Evolutionary conservation across 2,329 filamentous ascomycete genomes (phyloP), one percentile per base, ranked within the genome.

Genomic region (Scedosporium apiospermum): DNA sequence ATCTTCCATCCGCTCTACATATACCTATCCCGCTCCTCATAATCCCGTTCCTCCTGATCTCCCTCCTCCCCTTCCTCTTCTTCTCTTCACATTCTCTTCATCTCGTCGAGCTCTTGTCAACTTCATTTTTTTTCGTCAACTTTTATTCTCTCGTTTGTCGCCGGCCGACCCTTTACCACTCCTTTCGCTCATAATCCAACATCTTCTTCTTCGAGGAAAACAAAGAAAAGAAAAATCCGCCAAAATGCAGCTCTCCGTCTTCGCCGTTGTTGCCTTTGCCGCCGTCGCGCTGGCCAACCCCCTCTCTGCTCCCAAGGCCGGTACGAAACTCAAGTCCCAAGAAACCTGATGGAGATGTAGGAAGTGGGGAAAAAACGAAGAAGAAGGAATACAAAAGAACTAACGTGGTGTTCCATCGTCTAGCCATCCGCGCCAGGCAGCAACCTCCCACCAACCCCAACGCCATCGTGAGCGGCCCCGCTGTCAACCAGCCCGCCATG

Each of bases 201-300:
- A 53, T n/a, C 10, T 51, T 30, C 55, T 7, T 41, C 38, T 41
- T 41, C 57, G n/a, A n/a, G 14, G 18, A 53, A 55, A 14, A 46
- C 1, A 53, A 18, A 23, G 9, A 34, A 9, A 14, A 12, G 3
- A 21, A 55, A 26, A 60, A 14, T 30, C 34, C 34, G 34, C 16
- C 23, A 60, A 59, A n/a, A 63, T 63, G 62, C 78, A 82, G 76
- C 79, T 79, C 77, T 76, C 78, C 64, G 65, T 78, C 65, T 65
- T 79, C 68, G 74, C 77, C 68, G 63, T 83, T 65, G 71, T 81
- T 67, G 73, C 80, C 65, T 71, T 84, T 65, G 73, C 76, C 71
- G 73, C 78, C 63, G 73, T 77, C 68, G 79, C 75, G 67, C 70
- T 79, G 68, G 81, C 79, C 63, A 73, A 68, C 60, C 70, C 74